These are phyloP conservation scores for Yarrowia divulgata DNA, from an alignment of 805 yeast species.

Conservation along the genomic window DNA sequence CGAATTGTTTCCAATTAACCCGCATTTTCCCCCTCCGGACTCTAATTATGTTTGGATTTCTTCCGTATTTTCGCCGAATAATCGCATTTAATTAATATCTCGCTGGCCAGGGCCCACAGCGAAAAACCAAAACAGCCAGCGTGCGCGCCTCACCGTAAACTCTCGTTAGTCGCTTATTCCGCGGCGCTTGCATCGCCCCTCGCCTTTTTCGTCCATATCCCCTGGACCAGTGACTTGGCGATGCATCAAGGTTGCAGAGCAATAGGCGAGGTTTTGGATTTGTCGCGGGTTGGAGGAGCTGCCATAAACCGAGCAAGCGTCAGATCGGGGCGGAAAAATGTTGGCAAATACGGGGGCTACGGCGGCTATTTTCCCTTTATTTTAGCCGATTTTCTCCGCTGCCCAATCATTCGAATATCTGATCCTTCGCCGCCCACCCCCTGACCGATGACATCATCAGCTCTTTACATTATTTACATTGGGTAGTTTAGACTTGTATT, in stretches of 20 bases:
- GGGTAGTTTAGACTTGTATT: conserved; percentile 17
- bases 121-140: background rate
- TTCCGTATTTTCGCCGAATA: background rate
- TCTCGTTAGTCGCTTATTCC: background rate
- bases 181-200: background rate
- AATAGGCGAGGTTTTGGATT: conserved; percentile 19
- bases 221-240: conserved; percentile 23
- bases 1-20: background rate
- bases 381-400: background rate
- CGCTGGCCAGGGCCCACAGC: background rate
- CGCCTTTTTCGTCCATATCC: background rate
- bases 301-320: background rate
- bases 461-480: conserved; percentile 34
- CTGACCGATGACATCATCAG: conserved; percentile 32
- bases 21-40: background rate
- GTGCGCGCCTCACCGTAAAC: background rate
- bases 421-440: conserved; percentile 1
- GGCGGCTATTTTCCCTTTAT: background rate
- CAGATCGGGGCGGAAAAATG: background rate
- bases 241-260: conserved; percentile 30
- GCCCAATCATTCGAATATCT: background rate
- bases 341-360: background rate
- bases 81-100: background rate
- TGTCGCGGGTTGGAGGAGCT: conserved; percentile 9
- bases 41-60: no score